phyloP scores from a whole-genome alignment of 129 eudicot genomes.

The sunflower (Helianthus annuus) region HanXRQr2.0-SUNRISE NC_035434.2:143649269-143649768 shows the following conservation, averaged over 20 bases:
- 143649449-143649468: conserved; percentile 2
- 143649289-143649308: too few species aligned
- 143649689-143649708: conserved; percentile 64
- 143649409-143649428: not conserved
- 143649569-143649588: conserved; percentile 19
- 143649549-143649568: conserved; percentile 37
- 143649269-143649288: too few species aligned
- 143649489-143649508: conserved; percentile 85
- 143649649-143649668: conserved; percentile 60
- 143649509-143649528: conserved; percentile 71
- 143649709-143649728: conserved; percentile 55
- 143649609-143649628: conserved; percentile 42
- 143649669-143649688: conserved; percentile 90
- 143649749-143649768: conserved; percentile 1
- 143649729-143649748: not conserved
- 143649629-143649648: conserved; percentile 49
- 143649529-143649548: conserved; percentile 92
- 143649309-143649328: not conserved
- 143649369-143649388: conserved; percentile 1
- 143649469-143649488: not conserved
- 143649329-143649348: not conserved
- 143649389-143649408: conserved; percentile 8
- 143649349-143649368: not conserved
- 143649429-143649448: conserved; percentile 15
- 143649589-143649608: conserved; percentile 34